Percentiles rank a stretch among this genome's conserved stretches.
Conservation (phyloP, 495 filamentous ascomycete genomes). For the Neurospora sp. region DNA sequence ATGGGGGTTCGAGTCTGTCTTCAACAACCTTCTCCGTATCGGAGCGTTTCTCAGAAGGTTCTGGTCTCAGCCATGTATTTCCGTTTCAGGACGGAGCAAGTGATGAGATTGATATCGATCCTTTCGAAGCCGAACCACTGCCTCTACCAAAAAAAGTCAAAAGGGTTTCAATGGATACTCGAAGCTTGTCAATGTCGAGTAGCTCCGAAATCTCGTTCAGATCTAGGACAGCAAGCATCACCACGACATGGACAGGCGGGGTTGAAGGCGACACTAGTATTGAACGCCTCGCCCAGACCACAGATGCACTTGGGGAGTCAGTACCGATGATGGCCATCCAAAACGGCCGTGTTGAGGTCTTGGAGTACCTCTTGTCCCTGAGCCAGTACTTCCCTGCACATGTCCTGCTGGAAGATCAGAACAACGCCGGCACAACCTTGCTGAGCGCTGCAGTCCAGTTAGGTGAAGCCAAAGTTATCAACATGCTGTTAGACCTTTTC, state of each 20-base stretch:
- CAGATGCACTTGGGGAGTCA: conserved; percentile 72
- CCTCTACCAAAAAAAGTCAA: conserved; percentile 51
- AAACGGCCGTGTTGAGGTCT: conserved; percentile 52
- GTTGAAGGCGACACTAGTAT: conserved; percentile 81
- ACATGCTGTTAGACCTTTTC: conserved; percentile 60
- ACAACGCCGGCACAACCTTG: conserved; percentile 81
- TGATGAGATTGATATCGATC: conserved; percentile 23
- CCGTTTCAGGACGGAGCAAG: conserved; percentile 60
- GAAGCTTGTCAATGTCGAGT: conserved; percentile 87
- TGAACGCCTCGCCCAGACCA: conserved; percentile 70
- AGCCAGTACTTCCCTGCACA: conserved; percentile 59
- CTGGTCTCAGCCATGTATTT: conserved; percentile 76
- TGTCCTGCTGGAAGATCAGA: conserved; percentile 68
- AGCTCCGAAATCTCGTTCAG: conserved; percentile 68
- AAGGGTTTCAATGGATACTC: conserved; percentile 75
- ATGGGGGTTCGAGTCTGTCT: conserved; percentile 34
- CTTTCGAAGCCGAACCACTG: conserved; percentile 16
- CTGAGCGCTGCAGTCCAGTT: conserved; percentile 91
- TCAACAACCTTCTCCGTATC: conserved; percentile 33
- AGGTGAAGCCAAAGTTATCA: conserved; percentile 62
- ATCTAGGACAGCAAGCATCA: conserved; percentile 66
- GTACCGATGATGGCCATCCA: conserved; percentile 96
- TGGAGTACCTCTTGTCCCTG: conserved; percentile 71
- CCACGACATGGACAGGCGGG: conserved; percentile 52
- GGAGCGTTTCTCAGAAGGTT: conserved; percentile 42